Percentiles rank a stretch among this genome's conserved stretches.
Conservation (phyloP, 345 rosid species). For the Mallotus nudiflorus region DNA sequence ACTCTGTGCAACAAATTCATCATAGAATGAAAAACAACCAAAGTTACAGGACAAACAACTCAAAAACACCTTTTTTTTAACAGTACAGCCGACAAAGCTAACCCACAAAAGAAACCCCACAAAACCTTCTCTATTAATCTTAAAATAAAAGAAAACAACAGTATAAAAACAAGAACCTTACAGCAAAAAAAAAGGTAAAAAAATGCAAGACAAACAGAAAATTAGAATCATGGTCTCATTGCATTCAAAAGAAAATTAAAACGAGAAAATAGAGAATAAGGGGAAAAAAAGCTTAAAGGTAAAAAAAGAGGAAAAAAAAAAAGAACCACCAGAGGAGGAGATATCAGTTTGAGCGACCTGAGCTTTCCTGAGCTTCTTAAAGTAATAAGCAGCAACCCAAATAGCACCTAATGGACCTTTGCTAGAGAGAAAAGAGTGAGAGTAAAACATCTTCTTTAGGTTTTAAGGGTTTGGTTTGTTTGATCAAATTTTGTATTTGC, state of each 20-base stretch:
- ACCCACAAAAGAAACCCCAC: background rate
- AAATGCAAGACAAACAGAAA: background rate
- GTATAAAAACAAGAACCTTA: background rate
- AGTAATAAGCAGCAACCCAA: slow-evolving; percentile 87
- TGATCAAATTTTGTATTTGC: background rate
- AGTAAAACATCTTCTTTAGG: slow-evolving; percentile 52
- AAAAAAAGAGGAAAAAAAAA: too few relatives aligned
- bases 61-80: background rate
- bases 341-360: slow-evolving; percentile 70
- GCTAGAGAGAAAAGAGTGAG: slow-evolving; percentile 53
- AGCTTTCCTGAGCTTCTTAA: slow-evolving; percentile 68
- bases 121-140: background rate
- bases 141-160: too few relatives aligned
- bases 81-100: background rate
- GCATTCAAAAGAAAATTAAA: background rate
- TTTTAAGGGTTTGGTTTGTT: background rate
- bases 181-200: background rate
- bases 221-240: background rate
- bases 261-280: background rate
- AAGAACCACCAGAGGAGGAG: slow-evolving; percentile 75
- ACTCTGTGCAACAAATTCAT: slow-evolving; percentile 12
- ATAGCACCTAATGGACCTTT: slow-evolving; percentile 69
- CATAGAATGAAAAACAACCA: background rate
- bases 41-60: background rate
- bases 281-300: too few relatives aligned